A percentile compares a stretch with the other conserved stretches of the same genome.
phyloP scores from a whole-genome alignment of 164 flowering plant genomes.

The Macadamia integrifolia region DNA sequence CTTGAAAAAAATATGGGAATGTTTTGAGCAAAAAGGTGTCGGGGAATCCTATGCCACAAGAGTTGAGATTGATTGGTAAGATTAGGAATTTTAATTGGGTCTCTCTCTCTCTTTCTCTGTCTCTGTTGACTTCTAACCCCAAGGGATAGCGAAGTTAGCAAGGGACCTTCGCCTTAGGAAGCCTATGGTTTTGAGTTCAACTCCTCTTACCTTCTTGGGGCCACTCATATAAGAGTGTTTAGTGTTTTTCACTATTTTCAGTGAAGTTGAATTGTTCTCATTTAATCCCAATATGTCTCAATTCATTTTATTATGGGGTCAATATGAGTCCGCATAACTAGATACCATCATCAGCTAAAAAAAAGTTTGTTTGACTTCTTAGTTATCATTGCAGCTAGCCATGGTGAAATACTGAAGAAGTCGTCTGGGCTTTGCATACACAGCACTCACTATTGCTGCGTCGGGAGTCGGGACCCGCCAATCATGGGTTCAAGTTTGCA shows the following conservation, averaged over 20 bases:
- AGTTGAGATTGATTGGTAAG: slow-evolving; percentile 18
- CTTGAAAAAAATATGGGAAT: slow-evolving; percentile 23
- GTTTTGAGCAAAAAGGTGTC: slow-evolving; percentile 21
- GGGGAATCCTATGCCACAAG: slow-evolving; percentile 41
- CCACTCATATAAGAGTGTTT: too few relatives aligned
- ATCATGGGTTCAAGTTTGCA: background rate
- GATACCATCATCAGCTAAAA: too few relatives aligned
- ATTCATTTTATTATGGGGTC: too few relatives aligned
- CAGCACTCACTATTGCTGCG: slow-evolving; percentile 13
- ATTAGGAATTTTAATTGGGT: slow-evolving; percentile 17
- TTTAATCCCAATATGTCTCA: too few relatives aligned
- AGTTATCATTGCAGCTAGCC: slow-evolving; percentile 29
- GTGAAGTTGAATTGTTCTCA: too few relatives aligned
- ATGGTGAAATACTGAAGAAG: slow-evolving; percentile 16
- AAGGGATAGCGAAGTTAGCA: too few relatives aligned
- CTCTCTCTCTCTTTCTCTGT: too few relatives aligned
- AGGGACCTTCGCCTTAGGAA: too few relatives aligned
- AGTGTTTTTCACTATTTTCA: too few relatives aligned
- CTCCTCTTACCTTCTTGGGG: too few relatives aligned
- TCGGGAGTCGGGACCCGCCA: slow-evolving; percentile 8
- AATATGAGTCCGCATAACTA: too few relatives aligned
- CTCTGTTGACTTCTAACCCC: slow-evolving; percentile 38
- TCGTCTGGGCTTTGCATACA: background rate
- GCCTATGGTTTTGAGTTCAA: too few relatives aligned
- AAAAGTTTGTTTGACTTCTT: background rate